These are phyloP conservation scores for Scopulariopsis brevicaulis DNA, from an alignment of 2,329 filamentous ascomycete species.

Conservation along the genomic window DNA sequence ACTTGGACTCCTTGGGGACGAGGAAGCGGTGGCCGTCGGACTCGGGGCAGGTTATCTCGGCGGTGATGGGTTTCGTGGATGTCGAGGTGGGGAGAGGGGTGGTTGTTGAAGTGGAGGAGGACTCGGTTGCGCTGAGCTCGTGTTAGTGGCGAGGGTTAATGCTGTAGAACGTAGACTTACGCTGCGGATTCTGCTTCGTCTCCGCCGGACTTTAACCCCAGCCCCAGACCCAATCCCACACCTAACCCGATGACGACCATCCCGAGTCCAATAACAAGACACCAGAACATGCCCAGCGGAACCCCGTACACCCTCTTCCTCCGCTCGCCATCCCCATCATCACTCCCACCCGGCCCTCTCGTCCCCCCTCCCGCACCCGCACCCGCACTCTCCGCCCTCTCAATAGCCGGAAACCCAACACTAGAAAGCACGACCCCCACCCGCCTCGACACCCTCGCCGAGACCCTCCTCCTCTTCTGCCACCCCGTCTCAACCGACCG, in stretches of 20 bases:
- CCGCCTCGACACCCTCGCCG: not conserved
- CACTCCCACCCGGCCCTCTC: not conserved
- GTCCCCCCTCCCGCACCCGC: not conserved
- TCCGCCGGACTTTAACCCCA: conserved; percentile 4
- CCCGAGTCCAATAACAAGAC: conserved; percentile 15
- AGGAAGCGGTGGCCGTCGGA: conserved; percentile 31
- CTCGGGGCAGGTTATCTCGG: conserved; percentile 24
- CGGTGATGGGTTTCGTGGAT: conserved; percentile 6
- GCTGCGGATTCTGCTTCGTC: not conserved
- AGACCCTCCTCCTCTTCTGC: conserved; percentile 1
- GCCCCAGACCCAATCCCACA: conserved; percentile 24
- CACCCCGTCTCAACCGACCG: not conserved
- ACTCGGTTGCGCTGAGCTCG: not conserved
- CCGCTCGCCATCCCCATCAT: not conserved
- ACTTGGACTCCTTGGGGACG: conserved; percentile 25
- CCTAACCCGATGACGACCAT: conserved; percentile 21
- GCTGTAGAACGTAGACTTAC: not conserved
- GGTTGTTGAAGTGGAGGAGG: not conserved
- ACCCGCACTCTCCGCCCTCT: not conserved
- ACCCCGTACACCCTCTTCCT: conserved; percentile 9
- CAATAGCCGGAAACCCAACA: conserved; percentile 1
- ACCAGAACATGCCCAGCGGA: conserved; percentile 21
- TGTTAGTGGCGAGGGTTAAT: not conserved
- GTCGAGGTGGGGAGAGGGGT: conserved; percentile 12
- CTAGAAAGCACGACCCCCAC: not conserved